Base-by-base conservation (phyloP, 352 stramenopile species). In the Globisporangium nodosum region DNA sequence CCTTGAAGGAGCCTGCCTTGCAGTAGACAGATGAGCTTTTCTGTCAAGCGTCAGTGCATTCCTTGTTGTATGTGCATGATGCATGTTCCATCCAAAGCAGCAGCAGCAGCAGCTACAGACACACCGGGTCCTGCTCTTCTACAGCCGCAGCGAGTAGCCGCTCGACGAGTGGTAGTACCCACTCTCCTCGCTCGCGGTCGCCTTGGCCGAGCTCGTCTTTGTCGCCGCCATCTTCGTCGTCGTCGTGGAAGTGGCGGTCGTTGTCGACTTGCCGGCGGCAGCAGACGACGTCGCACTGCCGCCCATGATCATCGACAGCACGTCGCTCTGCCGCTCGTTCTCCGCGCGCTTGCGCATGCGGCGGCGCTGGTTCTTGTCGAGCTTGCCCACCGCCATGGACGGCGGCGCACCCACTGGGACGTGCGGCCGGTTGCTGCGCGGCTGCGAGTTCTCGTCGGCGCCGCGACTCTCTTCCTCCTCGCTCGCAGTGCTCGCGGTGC, bases 361-460 rank as follows among this genome's bases (percentile, higher is more conserved):
- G 7, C 81, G 83, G 42, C 83, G 80, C 69, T 89, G 78, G 65
- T 90, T 92, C 71, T 92, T 92, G 47, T 71, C 86, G 27, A 92
- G 66, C 54, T 88, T 90, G 18, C 60, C 48, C 20, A 70, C 58
- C n/a, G 50, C 52, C 52, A 65, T 52, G 18, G 59, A 20, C 4
- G 64, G 66, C 0, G 69, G 70, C 11, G 66, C 68, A 40, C 78
- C 81, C 0, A 87, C 69, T 12, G 76, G 76, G 4, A 49, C 49
- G 37, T 45, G 52, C 52, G 6, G 58, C 51, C 0, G 51, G 59
- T 45, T 58, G 61, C 15, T 48, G 53, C 13, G 61, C 21, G 73
- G 63, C 16, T 72, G 61, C 5, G 53, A 43, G 27, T 78, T 78
- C 51, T 82, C 74, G 45, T 81, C 71, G 18, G 49, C 60, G 9